These are phyloP conservation scores for Geoglossum cookeanum DNA, from an alignment of 2,329 filamentous ascomycete genomes.

Conservation along the genomic window DNA sequence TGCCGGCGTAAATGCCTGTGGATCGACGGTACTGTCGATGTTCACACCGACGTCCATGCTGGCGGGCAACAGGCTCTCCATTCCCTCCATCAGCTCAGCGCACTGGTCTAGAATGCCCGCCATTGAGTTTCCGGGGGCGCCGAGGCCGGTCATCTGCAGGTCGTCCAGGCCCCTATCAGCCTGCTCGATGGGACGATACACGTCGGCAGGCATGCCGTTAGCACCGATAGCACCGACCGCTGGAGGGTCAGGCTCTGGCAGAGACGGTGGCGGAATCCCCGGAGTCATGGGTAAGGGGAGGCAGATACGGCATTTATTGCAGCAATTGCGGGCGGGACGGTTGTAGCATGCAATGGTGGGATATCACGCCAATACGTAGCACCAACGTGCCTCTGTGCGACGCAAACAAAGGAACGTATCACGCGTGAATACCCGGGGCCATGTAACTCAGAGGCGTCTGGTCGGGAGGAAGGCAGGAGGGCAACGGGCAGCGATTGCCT, in stretches of 20 bases:
- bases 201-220: background rate
- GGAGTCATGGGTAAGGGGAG: background rate
- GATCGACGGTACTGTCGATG: conserved; percentile 14
- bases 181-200: background rate
- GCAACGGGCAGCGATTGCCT: background rate
- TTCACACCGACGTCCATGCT: conserved; percentile 24
- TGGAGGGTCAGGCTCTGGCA: background rate
- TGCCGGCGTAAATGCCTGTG: conserved; percentile 12
- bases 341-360: background rate
- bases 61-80: conserved; percentile 25
- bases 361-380: background rate
- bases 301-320: background rate
- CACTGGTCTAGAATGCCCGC: conserved; percentile 16
- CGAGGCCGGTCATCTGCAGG: conserved; percentile 2
- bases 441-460: background rate
- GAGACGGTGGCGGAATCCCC: background rate
- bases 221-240: background rate
- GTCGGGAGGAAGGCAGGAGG: background rate
- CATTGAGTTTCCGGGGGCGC: conserved; percentile 10
- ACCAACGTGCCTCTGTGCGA: background rate
- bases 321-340: background rate
- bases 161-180: background rate
- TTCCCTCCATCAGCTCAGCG: conserved; percentile 20
- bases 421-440: background rate
- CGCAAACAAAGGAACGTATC: background rate